Evolutionary conservation across 2,329 filamentous ascomycete species (phyloP), one percentile per base, ranked within the genome.

Genomic region (Pleoardoris graminearum): DNA sequence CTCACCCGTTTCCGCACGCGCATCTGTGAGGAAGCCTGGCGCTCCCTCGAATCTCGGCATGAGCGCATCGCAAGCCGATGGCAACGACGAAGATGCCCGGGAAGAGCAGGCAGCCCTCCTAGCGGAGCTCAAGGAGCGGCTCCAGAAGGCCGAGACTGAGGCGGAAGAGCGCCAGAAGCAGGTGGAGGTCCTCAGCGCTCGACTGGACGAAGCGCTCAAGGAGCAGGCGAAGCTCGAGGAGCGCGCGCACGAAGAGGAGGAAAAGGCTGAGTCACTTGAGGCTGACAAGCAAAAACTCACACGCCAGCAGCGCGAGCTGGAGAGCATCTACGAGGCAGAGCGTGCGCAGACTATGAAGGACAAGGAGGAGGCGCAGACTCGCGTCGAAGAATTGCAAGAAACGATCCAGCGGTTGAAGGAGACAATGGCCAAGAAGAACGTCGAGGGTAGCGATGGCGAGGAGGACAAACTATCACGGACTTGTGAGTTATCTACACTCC

Each of bases 401-500:
- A 88, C 93, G 49, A 94, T 97, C 67, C 91, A 96, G 76, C 83
- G 93, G 50, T 79, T 99, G 63, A 97, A 97, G 80, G 92, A 97
- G 71, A 88, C 85, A 44, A 79, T 97, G 63, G 87, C 89, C 46
- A 89, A 92, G 75, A 86, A 89, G 71, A 87, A 87, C 64, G 72
- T 79, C 63, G 78, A 78, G 48, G 74, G 75, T 33, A 78, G 76
- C 55, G 72, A 79, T 41, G 80, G 80, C 48, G 76, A 76, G 50
- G 81, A 81, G 30, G 76, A 77, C 36, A 76, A 79, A 50, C 59
- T 80, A 29, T 81, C 79, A 41, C 73, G 79, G 66, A 79, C 80
- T 51, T 79, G 80, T 79, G 30, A 11, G 43, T 25, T 1, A 21
- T 25, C 30, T 27, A 14, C 19, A 3, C n/a, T 17, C 30, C 8